Evolutionary conservation across 2,329 filamentous ascomycete genomes (phyloP).

Genomic region (Verticillium longisporum): DNA sequence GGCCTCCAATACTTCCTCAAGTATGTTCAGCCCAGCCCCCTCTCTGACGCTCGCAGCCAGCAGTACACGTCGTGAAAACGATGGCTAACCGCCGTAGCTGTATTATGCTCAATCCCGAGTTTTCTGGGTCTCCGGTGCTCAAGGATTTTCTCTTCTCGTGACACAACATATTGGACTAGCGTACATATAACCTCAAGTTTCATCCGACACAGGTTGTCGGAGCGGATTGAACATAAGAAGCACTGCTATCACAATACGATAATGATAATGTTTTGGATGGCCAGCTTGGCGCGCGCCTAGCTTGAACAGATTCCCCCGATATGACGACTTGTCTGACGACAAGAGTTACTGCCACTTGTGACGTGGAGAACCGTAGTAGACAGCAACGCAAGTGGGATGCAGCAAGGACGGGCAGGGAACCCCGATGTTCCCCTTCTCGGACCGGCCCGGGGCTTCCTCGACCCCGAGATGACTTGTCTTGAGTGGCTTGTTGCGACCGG

Average conservation of each 20-base stretch:
- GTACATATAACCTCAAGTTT: background rate
- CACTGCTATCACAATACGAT: background rate
- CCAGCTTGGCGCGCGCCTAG: background rate
- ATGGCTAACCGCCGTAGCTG: constrained; percentile 50
- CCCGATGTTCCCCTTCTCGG: background rate
- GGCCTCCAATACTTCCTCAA: constrained; percentile 91
- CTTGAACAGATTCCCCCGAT: background rate
- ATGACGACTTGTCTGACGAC: background rate
- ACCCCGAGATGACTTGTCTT: background rate
- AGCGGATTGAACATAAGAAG: background rate
- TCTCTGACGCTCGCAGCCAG: background rate
- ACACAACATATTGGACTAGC: constrained; percentile 12
- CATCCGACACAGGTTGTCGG: background rate
- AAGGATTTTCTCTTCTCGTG: constrained; percentile 80
- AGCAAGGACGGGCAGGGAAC: background rate
- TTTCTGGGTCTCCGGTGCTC: constrained; percentile 81
- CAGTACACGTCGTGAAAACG: constrained; percentile 4
- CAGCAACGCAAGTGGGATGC: background rate
- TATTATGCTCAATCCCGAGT: constrained; percentile 87
- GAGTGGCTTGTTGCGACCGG: background rate
- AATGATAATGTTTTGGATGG: constrained; percentile 8
- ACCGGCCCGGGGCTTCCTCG: background rate
- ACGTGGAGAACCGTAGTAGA: background rate
- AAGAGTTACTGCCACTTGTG: background rate
- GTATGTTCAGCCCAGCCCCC: constrained; percentile 41